Conservation (phyloP, 805 yeast species). For the Candida oleophila region DNA sequence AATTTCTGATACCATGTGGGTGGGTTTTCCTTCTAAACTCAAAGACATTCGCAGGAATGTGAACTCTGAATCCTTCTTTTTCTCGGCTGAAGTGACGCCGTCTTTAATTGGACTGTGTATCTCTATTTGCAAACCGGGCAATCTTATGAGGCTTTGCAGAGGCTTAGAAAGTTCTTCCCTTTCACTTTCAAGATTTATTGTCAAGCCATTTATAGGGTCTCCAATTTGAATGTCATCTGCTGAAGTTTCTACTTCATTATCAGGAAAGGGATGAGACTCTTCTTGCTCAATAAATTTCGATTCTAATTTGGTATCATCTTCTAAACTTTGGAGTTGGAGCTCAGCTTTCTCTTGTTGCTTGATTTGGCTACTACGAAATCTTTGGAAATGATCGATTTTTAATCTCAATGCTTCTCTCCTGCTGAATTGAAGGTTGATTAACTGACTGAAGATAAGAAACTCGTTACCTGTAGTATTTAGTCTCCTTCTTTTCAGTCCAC, state of each 20-base stretch:
- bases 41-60: no score
- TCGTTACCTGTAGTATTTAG: not conserved
- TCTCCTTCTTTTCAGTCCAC: not conserved
- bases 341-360: not conserved
- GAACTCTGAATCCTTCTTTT: not conserved
- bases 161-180: not conserved
- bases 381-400: not conserved
- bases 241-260: not conserved
- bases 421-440: not conserved
- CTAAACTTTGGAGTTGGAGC: not conserved
- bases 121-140: not conserved
- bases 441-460: not conserved
- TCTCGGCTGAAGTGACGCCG: not conserved
- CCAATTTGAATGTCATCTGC: not conserved
- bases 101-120: not conserved
- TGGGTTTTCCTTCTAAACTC: no score
- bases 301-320: not conserved
- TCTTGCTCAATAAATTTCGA: no score
- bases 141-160: not conserved
- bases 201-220: not conserved
- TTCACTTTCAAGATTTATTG: not conserved
- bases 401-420: not conserved
- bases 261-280: no score
- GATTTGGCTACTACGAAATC: not conserved
- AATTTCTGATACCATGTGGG: no score